Base-by-base conservation (phyloP, 257 asterid genomes). In the Plectranthus barbatus region DNA sequence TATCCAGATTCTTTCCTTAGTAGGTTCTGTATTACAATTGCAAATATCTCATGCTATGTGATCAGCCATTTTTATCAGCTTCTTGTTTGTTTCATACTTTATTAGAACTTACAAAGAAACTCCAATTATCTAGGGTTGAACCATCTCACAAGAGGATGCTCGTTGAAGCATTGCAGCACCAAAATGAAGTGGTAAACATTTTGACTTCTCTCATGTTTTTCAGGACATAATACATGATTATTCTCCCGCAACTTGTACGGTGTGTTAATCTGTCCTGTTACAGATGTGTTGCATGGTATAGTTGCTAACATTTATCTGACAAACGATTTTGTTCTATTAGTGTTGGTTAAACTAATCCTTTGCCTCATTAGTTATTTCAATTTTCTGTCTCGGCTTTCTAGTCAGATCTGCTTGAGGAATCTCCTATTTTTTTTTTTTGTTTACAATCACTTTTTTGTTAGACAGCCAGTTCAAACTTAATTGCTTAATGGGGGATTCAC, bases 141-240 rank as follows among this genome's bases (percentile, higher is more conserved):
- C 99, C 99, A 69, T 90, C 97, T 79, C 99, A 93, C 80, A 93
- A 93, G 78, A 84, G 94, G 84, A 90, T 90, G 92, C 96, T 93
- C 59, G 99, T 93, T 75, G 97, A 93, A 76, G 96, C 99, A 62
- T 80, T 93, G 68, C 97, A 90, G 66, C 81, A 85, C 71, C 99
- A 93, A 76, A 90, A 84, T 82, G 99, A 93, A 80, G 99, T 90
- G 95, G 97, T 92, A 83, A 63, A 58, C n/a, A 39, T 37, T 56
- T 20, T 56, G 7, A 26, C 4, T 34, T 34, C 12, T 18, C 15
- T 1, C 33, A 34, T 13, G 37, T 62, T 60, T 34, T 67, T 36
- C 14, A 39, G 49, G 55, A 20, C 50, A 45, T 17, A 37, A 36
- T 60, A 48, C 18, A 37, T 40, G 44, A 29, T 57, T 39, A 18